Conservation (phyloP, 371 early-diverging fungal species). For the Mucor ambiguus region DNA sequence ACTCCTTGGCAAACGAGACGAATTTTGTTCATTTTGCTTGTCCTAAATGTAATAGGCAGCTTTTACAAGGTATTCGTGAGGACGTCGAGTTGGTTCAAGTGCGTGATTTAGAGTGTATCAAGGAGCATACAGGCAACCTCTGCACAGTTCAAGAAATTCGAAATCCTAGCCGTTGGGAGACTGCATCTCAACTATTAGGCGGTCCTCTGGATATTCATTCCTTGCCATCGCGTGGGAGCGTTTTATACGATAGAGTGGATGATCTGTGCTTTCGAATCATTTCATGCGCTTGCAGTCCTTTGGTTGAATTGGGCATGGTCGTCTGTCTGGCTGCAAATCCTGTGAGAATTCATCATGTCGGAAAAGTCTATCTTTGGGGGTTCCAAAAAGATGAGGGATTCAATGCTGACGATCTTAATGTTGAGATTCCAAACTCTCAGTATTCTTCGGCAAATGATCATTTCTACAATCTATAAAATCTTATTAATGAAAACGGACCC, state of each 20-base stretch:
- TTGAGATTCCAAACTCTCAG: conserved; percentile 6
- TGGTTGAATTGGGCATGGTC: not conserved
- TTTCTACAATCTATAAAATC: conserved; percentile 9
- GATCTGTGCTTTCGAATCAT: conserved; percentile 5
- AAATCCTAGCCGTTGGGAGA: conserved; percentile 9
- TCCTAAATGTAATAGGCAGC: not conserved
- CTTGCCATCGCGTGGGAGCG: conserved; percentile 1
- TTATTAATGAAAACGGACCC: too few species aligned
- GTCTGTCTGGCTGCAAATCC: conserved; percentile 9
- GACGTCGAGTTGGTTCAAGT: not conserved
- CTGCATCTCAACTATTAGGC: not conserved
- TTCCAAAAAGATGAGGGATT: not conserved
- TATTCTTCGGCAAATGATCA: conserved; percentile 8
- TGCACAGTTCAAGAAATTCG: not conserved
- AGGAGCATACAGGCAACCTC: not conserved
- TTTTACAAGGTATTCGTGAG: not conserved
- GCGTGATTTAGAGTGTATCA: not conserved
- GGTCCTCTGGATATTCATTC: conserved; percentile 13
- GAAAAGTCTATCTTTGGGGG: conserved; percentile 17
- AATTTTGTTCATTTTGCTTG: not conserved
- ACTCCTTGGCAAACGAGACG: not conserved
- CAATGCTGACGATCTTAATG: not conserved
- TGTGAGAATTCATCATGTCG: conserved; percentile 4
- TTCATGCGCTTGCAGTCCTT: conserved; percentile 5
- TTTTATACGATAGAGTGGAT: conserved; percentile 10